Evolutionary conservation across 225 moss, liverwort and hornwort genomes (phyloP).

Genomic region (Physcomitrellopsis africana): DNA sequence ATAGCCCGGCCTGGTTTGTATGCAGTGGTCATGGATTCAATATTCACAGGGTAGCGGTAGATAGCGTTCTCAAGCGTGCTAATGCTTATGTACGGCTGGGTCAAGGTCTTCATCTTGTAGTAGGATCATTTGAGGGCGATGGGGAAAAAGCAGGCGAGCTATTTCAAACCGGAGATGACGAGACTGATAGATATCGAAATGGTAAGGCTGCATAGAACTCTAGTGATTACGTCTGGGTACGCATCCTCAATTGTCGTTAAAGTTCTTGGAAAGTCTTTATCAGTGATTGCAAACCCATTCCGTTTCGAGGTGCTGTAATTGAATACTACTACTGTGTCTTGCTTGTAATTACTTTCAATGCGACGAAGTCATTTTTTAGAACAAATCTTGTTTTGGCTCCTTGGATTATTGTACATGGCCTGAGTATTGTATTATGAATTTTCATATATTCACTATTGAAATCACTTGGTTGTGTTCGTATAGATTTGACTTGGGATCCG

Average conservation of each 20-base stretch:
- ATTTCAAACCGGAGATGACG: neutral
- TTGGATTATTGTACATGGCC: neutral
- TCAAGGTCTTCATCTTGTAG: slow-evolving; percentile 6
- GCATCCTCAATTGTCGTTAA: neutral
- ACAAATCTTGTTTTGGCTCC: neutral
- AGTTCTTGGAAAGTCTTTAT: neutral
- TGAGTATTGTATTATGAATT: neutral
- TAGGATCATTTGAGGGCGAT: slow-evolving; percentile 3
- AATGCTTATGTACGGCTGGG: neutral
- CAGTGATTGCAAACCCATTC: neutral
- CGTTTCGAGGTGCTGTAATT: neutral
- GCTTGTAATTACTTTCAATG: neutral
- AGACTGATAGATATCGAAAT: neutral
- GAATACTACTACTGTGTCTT: neutral
- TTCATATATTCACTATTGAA: neutral
- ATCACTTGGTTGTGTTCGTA: slow-evolving; percentile 16
- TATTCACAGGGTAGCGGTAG: neutral
- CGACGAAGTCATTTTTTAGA: neutral
- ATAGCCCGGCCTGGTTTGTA: neutral
- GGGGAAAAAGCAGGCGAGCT: neutral
- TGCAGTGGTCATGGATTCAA: neutral
- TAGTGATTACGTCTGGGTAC: neutral
- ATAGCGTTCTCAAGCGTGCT: slow-evolving; percentile 3
- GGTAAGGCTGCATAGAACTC: slow-evolving; percentile 22
- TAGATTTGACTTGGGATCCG: slow-evolving; percentile 44